Evolutionary conservation across 2,329 filamentous ascomycete species (phyloP).

Genomic region (Aspergillus proliferans): DNA sequence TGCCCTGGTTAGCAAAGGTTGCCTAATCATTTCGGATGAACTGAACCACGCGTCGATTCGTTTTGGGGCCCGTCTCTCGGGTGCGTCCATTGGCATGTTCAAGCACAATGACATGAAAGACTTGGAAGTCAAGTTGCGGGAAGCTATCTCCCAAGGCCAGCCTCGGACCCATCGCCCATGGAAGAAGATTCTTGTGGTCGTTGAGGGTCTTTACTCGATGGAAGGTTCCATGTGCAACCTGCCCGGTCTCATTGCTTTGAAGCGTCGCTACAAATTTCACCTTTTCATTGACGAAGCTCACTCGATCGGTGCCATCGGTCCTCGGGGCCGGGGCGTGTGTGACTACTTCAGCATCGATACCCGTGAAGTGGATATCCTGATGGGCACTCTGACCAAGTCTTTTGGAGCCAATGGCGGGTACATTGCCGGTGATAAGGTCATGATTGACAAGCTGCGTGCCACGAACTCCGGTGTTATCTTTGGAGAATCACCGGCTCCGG

Average conservation of each 20-base stretch:
- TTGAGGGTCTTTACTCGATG: slow-evolving; percentile 98
- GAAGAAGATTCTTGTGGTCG: slow-evolving; percentile 97
- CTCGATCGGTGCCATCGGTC: slow-evolving; percentile 87
- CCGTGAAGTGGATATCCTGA: slow-evolving; percentile 82
- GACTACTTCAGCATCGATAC: slow-evolving; percentile 95
- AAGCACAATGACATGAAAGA: slow-evolving; percentile 95
- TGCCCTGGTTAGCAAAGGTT: slow-evolving; percentile 85
- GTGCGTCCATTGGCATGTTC: slow-evolving; percentile 91
- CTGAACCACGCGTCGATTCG: slow-evolving; percentile 97
- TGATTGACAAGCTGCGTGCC: slow-evolving; percentile 84
- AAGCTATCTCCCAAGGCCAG: slow-evolving; percentile 92
- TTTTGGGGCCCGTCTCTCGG: slow-evolving; percentile 86
- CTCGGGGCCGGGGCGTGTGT: slow-evolving; percentile 83
- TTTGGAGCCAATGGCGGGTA: slow-evolving; percentile 98
- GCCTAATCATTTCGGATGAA: slow-evolving; percentile 91
- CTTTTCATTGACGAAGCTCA: slow-evolving; percentile 96
- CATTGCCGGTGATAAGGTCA: slow-evolving; percentile 77
- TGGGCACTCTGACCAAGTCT: slow-evolving; percentile 97
- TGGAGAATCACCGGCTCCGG: slow-evolving; percentile 80
- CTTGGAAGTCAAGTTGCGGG: slow-evolving; percentile 77
- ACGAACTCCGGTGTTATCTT: slow-evolving; percentile 82
- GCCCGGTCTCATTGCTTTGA: slow-evolving; percentile 78
- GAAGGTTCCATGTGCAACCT: slow-evolving; percentile 98
- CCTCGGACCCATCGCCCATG: slow-evolving; percentile 96
- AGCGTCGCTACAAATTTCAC: slow-evolving; percentile 94